These are phyloP conservation scores for Aspergillus sp. DNA, from an alignment of 2,329 filamentous ascomycete genomes.

Conservation along the genomic window DNA sequence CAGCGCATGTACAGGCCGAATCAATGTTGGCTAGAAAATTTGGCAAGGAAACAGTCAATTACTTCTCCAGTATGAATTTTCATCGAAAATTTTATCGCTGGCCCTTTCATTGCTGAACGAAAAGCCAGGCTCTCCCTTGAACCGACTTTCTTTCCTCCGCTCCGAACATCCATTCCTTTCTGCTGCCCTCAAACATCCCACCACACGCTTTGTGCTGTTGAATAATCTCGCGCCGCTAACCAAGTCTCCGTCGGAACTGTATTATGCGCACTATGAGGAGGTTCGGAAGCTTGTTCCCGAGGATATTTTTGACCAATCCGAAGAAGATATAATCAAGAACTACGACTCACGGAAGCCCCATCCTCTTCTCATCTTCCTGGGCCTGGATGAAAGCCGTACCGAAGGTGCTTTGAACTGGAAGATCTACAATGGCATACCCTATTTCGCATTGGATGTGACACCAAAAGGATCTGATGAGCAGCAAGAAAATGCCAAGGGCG, in stretches of 20 bases:
- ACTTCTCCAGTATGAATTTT: constrained; percentile 42
- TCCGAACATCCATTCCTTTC: constrained; percentile 44
- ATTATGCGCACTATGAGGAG: constrained; percentile 64
- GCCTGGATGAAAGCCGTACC: constrained; percentile 64
- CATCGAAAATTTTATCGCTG: background rate
- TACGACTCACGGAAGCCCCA: constrained; percentile 67
- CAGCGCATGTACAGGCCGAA: constrained; percentile 55
- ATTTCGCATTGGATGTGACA: constrained; percentile 86
- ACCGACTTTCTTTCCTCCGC: constrained; percentile 47
- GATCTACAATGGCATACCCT: constrained; percentile 71
- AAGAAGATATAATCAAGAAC: constrained; percentile 66
- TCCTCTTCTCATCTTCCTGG: constrained; percentile 78
- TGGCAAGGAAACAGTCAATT: constrained; percentile 47
- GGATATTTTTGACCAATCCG: constrained; percentile 65
- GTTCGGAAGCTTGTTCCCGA: constrained; percentile 65
- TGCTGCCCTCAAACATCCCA: constrained; percentile 44
- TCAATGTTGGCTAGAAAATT: constrained; percentile 49
- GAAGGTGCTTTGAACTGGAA: constrained; percentile 42
- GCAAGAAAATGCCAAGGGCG: constrained; percentile 48
- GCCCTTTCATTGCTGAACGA: background rate
- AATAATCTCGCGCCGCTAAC: constrained; percentile 73
- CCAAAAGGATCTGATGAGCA: constrained; percentile 61
- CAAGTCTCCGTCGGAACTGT: constrained; percentile 56
- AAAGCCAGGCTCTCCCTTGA: constrained; percentile 42
- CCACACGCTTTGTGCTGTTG: constrained; percentile 66